These are phyloP conservation scores for Neurospora sp. DNA, from an alignment of 2,329 filamentous ascomycete species.

Conservation along the genomic window DNA sequence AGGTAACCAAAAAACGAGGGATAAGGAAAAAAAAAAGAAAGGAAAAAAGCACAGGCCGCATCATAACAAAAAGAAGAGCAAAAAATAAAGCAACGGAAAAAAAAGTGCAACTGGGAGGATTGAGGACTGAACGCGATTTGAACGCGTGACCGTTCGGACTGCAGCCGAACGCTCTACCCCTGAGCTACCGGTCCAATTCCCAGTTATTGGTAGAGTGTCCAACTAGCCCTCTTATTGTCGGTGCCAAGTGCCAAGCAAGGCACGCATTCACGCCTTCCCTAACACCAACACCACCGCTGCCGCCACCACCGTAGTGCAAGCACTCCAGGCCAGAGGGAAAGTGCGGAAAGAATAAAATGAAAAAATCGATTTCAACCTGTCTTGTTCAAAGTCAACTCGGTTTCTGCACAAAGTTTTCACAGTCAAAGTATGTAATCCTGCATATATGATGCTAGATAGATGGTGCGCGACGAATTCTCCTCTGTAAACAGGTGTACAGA, in stretches of 20 bases:
- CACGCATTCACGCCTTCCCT: background rate
- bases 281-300: background rate
- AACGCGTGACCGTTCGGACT: background rate
- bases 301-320: background rate
- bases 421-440: too few relatives aligned
- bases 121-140: background rate
- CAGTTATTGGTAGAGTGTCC: fast-evolving
- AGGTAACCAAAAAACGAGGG: background rate
- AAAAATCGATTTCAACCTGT: too few relatives aligned
- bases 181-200: background rate
- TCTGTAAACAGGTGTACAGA: background rate
- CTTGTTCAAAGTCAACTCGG: too few relatives aligned
- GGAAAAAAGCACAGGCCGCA: background rate
- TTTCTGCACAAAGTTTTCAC: too few relatives aligned
- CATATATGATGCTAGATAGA: too few relatives aligned
- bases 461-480: too few relatives aligned
- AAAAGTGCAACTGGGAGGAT: background rate
- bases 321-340: background rate
- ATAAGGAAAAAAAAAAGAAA: too few relatives aligned
- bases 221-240: background rate
- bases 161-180: background rate
- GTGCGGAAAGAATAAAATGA: background rate
- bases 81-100: background rate
- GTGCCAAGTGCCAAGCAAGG: background rate
- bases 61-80: too few relatives aligned